Percentiles rank a stretch among this genome's conserved stretches.
phyloP scores from a whole-genome alignment of 164 flowering plant species.

The Sextonia rubra region DNA sequence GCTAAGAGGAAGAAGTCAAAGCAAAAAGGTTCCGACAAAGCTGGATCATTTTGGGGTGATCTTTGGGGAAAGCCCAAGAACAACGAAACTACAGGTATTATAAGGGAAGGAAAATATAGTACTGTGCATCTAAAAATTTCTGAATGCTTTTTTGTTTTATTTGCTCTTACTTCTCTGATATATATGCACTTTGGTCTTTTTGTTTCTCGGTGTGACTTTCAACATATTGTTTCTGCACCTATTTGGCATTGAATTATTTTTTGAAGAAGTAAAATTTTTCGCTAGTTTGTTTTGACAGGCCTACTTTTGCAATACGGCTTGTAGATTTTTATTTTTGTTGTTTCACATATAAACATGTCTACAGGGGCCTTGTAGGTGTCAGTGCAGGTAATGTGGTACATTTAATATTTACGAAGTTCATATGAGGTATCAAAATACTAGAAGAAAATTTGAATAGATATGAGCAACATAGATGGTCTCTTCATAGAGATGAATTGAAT shows the following conservation, averaged over 20 bases:
- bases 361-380: too few species aligned
- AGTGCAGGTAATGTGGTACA: too few species aligned
- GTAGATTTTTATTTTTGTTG: too few species aligned
- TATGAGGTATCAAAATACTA: too few species aligned
- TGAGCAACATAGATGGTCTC: too few species aligned
- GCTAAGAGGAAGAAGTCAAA: constrained; percentile 68
- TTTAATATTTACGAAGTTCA: too few species aligned
- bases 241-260: too few species aligned
- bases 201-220: background rate
- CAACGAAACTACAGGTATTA: constrained; percentile 52
- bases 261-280: too few species aligned
- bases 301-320: background rate
- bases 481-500: too few species aligned
- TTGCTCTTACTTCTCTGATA: background rate
- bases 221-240: background rate
- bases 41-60: constrained; percentile 63
- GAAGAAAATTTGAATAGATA: too few species aligned
- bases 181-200: background rate
- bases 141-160: background rate
- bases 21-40: constrained; percentile 44
- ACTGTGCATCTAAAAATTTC: background rate
- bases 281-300: background rate
- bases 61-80: constrained; percentile 69
- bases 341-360: too few species aligned
- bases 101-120: background rate